These are phyloP conservation scores for Xylaria curta DNA, from an alignment of 495 filamentous ascomycete species.

Conservation along the genomic window DNA sequence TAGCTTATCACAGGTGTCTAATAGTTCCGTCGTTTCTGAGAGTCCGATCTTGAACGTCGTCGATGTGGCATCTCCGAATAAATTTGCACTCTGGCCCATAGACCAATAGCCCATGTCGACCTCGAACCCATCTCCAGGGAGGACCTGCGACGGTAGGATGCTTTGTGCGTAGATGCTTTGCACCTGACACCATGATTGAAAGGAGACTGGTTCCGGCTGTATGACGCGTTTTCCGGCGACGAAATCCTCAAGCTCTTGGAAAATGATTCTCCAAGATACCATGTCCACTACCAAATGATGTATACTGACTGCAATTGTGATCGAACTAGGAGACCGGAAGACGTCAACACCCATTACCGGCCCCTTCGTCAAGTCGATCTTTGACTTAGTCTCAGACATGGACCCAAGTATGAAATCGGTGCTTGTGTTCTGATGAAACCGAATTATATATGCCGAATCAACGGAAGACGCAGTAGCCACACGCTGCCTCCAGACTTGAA, in stretches of 20 bases:
- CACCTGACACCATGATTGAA: conserved; percentile 59
- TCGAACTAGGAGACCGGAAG: conserved; percentile 47
- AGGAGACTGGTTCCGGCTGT: conserved; percentile 45
- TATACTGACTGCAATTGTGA: conserved; percentile 55
- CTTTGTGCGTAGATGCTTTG: conserved; percentile 37
- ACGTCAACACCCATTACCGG: conserved; percentile 51
- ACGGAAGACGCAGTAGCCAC: background rate
- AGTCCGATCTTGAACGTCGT: conserved; percentile 30
- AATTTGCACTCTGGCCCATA: conserved; percentile 31
- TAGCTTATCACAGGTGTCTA: conserved; percentile 29
- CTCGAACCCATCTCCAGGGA: background rate
- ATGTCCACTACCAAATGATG: conserved; percentile 67
- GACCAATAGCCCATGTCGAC: conserved; percentile 37
- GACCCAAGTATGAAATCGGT: conserved; percentile 4
- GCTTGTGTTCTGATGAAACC: conserved; percentile 4
- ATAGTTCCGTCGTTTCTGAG: background rate
- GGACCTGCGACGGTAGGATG: conserved; percentile 18
- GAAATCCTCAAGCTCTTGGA: conserved; percentile 57
- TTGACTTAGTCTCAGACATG: conserved; percentile 37
- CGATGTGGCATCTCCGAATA: conserved; percentile 32
- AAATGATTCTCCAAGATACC: conserved; percentile 67
- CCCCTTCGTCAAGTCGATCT: conserved; percentile 36
- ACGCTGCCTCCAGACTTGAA: conserved; percentile 4
- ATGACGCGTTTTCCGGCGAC: background rate
- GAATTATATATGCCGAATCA: background rate